These are phyloP conservation scores for Trichocladium uniseriatum DNA, from an alignment of 495 filamentous ascomycete genomes.

Conservation along the genomic window DNA sequence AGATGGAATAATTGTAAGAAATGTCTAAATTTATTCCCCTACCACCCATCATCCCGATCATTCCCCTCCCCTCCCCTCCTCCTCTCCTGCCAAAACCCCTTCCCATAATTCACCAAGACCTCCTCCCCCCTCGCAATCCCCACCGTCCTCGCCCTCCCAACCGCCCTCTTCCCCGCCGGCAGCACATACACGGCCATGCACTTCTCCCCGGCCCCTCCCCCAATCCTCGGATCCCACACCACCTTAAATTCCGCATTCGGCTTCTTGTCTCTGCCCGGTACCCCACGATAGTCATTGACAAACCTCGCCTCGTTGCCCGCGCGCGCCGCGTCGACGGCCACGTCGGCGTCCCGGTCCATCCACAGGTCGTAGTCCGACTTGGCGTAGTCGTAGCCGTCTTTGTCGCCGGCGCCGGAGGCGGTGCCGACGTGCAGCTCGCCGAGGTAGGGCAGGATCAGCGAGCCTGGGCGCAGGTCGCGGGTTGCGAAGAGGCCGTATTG, in stretches of 20 bases:
- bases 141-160: constrained; percentile 31
- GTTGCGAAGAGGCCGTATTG: constrained; percentile 61
- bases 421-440: constrained; percentile 47
- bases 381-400: constrained; percentile 31
- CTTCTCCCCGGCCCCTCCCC: constrained; percentile 26
- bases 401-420: constrained; percentile 4
- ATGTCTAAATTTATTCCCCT: too few relatives aligned
- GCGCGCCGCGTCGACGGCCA: constrained; percentile 55
- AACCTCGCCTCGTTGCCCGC: constrained; percentile 62
- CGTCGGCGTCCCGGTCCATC: constrained; percentile 46
- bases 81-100: constrained; percentile 49
- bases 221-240: constrained; percentile 37
- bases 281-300: constrained; percentile 65
- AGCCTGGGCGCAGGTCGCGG: constrained; percentile 43
- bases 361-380: constrained; percentile 58
- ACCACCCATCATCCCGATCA: too few relatives aligned
- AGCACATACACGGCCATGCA: constrained; percentile 56
- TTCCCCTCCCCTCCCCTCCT: too few relatives aligned
- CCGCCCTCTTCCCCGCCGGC: constrained; percentile 43
- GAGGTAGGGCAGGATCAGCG: constrained; percentile 56
- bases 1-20: too few relatives aligned
- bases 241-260: constrained; percentile 56
- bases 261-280: constrained; percentile 27
- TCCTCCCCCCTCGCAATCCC: constrained; percentile 19
- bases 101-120: constrained; percentile 59